Evolutionary conservation across 257 asterid species (phyloP), one percentile per base, ranked within the genome.

Genomic region (Henckelia pumila): DNA sequence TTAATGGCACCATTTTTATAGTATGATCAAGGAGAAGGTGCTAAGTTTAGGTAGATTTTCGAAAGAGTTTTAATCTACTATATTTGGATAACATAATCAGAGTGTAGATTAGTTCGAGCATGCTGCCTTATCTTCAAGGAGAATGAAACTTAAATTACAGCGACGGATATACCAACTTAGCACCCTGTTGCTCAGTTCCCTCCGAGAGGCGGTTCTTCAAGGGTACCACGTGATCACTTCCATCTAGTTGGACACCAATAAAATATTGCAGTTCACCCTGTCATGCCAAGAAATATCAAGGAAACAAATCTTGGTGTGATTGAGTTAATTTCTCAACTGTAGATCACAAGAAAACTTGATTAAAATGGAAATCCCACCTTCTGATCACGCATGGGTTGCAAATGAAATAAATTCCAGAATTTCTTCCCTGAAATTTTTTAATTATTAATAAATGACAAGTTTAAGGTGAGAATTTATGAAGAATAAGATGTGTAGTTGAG

Each of bases 321-420:
- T 67, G 29, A 61, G 61, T 26, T 22, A 30, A 40, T 52, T 14
- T 47, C 56, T 68, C 35, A 9, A 16, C 47, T 6, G 37, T 56
- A 59, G 35, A 78, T 56, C 56, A 73, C 57, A 75, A 66, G 47
- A 69, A 61, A 53, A 63, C 52, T 32, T 37, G 63, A 61, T 56
- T 59, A 35, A 35, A 72, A 65, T 61, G 9, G 44, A 21, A 53
- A 60, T 60, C 61, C 58, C 72, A 88, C 99, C 95, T 88, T 88
- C 73, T 91, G 97, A 77, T 94, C 99, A 63, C 93, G 88, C 99
- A 94, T 94, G 49, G 99, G 99, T 77, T 94, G 99, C 91, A 94
- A 79, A 82, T 94, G 99, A 76, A 94, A 94, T 73, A 94, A 79
- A 79, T 94, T 94, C 99, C 99, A 94, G 80, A 94, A 94, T 77